phyloP scores from a whole-genome alignment of 2,329 filamentous ascomycete species.

The Phaeomoniella chlamydospora region DNA sequence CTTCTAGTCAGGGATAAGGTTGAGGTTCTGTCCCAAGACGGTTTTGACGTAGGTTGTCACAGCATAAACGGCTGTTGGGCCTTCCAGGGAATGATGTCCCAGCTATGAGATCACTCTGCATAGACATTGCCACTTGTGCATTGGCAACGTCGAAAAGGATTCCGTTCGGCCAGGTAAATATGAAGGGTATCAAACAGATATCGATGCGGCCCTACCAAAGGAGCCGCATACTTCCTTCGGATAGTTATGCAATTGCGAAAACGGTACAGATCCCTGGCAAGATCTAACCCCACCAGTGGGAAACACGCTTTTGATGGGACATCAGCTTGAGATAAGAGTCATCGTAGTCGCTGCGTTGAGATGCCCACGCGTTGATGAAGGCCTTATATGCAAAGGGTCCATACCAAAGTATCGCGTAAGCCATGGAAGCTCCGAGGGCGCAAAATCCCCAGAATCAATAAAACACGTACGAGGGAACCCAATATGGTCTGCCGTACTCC shows the following conservation, averaged over 20 bases:
- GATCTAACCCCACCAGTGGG: not conserved
- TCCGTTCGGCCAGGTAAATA: not conserved
- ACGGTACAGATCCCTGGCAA: not conserved
- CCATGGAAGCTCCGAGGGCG: not conserved
- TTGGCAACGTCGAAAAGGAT: not conserved
- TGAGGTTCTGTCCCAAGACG: not conserved
- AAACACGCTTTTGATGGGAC: not conserved
- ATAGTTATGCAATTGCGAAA: not conserved
- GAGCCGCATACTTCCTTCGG: not conserved
- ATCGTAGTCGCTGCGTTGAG: not conserved
- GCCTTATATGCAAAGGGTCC: not conserved
- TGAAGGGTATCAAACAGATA: not conserved
- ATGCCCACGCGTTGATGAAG: not conserved
- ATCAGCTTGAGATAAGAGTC: not conserved
- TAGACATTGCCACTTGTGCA: not conserved
- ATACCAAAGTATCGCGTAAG: not conserved
- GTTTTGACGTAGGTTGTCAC: not conserved
- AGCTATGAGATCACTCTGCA: not conserved
- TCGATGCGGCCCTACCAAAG: not conserved
- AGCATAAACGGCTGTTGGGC: not conserved
- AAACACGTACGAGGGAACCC: not conserved
- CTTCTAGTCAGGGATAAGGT: not conserved
- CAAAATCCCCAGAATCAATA: not conserved
- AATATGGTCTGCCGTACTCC: not conserved
- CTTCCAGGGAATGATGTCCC: not conserved